These are phyloP conservation scores for Pelargonium australe DNA, from an alignment of 441 rosid species.

Conservation along the genomic window DNA sequence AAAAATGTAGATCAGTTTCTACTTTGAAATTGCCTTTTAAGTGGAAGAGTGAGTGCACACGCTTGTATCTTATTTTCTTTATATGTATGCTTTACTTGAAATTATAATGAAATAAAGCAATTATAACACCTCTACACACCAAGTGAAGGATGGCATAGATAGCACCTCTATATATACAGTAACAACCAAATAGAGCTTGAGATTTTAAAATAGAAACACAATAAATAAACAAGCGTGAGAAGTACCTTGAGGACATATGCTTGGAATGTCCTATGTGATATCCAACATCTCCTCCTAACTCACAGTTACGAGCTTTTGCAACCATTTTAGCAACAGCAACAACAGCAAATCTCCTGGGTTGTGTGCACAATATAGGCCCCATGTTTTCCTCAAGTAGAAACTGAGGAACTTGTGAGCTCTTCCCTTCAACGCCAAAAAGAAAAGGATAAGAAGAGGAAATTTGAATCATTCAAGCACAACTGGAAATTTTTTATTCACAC, in stretches of 20 bases:
- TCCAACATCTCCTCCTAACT: conserved; percentile 80
- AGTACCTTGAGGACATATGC: conserved; percentile 52
- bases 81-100: no score
- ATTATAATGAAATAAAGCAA: no score
- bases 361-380: conserved; percentile 77
- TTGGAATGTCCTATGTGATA: conserved; percentile 89
- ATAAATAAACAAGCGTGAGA: not conserved
- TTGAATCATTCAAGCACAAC: not conserved
- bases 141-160: not conserved
- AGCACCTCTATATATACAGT: not conserved
- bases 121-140: no score
- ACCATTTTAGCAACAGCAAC: conserved; percentile 96
- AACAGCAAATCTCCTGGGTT: conserved; percentile 94
- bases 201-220: not conserved
- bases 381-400: conserved; percentile 69
- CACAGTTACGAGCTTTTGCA: conserved; percentile 74
- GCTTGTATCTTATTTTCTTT: no score
- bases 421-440: conserved; percentile 42
- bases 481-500: not conserved
- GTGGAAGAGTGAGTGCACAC: no score
- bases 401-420: conserved; percentile 96
- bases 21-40: no score
- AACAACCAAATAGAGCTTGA: not conserved
- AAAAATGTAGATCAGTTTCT: no score
- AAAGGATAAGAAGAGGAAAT: conserved; percentile 4